Conservation (phyloP, 108 stramenopile species). For the Asterionellopsis glacialis region DNA sequence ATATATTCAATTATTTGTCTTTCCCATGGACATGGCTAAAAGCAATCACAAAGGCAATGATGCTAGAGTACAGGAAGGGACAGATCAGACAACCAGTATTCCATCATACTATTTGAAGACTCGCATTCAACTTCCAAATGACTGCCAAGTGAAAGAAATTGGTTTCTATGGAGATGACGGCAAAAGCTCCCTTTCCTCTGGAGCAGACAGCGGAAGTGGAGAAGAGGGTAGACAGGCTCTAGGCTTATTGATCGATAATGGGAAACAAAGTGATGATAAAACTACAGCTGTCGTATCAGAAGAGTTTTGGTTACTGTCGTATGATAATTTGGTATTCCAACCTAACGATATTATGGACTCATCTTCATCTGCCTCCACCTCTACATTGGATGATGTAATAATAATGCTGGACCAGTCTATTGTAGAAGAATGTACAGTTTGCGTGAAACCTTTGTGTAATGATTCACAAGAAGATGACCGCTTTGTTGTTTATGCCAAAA, state of each 20-base stretch:
- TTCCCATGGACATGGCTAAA: conserved; percentile 50
- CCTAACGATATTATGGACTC: conserved; percentile 16
- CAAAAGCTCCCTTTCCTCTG: conserved; percentile 53
- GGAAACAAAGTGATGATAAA: not conserved
- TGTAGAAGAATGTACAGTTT: not conserved
- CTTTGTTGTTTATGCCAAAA: conserved; percentile 3
- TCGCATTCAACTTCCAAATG: conserved; percentile 3
- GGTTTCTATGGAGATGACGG: conserved; percentile 78
- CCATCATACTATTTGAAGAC: not conserved
- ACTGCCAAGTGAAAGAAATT: conserved; percentile 28
- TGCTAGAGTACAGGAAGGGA: not conserved
- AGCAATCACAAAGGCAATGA: conserved; percentile 12
- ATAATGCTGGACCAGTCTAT: not conserved
- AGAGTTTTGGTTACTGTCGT: conserved; percentile 53
- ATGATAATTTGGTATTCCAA: conserved; percentile 49
- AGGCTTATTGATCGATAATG: conserved; percentile 36
- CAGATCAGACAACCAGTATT: not conserved
- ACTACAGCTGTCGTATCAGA: not conserved
- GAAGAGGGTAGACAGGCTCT: conserved; percentile 62
- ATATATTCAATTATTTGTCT: conserved; percentile 41
- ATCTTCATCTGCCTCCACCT: conserved; percentile 8
- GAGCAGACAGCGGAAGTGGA: conserved; percentile 35
- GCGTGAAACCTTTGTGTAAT: conserved; percentile 1
- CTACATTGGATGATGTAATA: conserved; percentile 3
- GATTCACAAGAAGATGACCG: not conserved